Percentiles rank a stretch among this genome's conserved stretches.
Conservation (phyloP, 352 stramenopile genomes). For the Pelagophyceae sp. region DNA sequence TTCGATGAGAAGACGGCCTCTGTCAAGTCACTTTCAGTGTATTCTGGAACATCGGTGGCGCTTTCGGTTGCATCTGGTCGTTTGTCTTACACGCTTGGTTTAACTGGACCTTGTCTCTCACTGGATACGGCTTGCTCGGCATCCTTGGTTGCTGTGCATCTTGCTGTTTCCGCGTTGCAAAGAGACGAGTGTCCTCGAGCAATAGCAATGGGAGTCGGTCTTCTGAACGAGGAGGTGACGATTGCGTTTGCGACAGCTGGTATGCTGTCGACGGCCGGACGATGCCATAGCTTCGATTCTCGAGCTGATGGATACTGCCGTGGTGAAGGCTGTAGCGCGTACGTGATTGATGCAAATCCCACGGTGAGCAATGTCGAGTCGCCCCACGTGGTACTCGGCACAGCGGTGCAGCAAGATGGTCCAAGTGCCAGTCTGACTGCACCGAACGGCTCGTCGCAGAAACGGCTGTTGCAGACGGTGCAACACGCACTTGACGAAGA, state of each 20-base stretch:
- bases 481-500: not conserved
- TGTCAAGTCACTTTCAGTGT: not conserved
- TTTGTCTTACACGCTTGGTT: not conserved
- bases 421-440: slow-evolving; percentile 1
- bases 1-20: not conserved
- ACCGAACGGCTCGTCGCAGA: not conserved
- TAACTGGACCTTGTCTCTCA: not conserved
- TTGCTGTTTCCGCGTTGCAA: not conserved
- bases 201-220: not conserved
- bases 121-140: not conserved
- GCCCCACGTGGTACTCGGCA: not conserved
- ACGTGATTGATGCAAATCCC: not conserved
- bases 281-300: slow-evolving; percentile 18
- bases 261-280: slow-evolving; percentile 11
- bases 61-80: not conserved
- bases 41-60: not conserved
- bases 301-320: not conserved
- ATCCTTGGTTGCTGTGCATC: not conserved
- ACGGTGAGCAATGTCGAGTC: not conserved
- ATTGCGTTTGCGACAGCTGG: slow-evolving; percentile 11
- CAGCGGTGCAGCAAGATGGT: slow-evolving; percentile 7
- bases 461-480: not conserved
- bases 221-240: not conserved
- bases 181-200: not conserved
- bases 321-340: not conserved